Base-by-base conservation (phyloP, 768 basidiomycete species). In the Macrolepiota dolichaula region DNA sequence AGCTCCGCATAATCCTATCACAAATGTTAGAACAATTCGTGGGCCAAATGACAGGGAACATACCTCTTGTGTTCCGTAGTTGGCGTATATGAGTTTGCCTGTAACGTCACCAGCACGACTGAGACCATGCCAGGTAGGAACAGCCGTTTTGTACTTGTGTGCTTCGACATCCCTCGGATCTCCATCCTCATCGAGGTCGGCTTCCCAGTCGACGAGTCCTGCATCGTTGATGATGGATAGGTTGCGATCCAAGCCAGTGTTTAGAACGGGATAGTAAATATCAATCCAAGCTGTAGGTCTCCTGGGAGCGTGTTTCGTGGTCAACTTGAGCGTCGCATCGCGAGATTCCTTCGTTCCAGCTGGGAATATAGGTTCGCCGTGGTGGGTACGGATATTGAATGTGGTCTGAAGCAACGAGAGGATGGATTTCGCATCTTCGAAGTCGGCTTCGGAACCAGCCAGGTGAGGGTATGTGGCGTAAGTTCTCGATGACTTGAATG, bases 61-160 rank as follows among this genome's bases (percentile, higher is more conserved):
- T 84, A 81, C 73, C 89, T 88, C 4, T 77, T 77, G 2, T 2
- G 29, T 49, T 37, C 94, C 93, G 63, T 93, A 94, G 63, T 92
- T 88, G 1, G 84, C 95, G 65, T 92, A 96, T 17, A 96, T 77
- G 13, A 83, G 73, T 62, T 83, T 77, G 4, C 91, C 91, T 35
- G 80, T 77, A 17, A 84, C 94, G 62, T 88, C 85, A 1, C 96
- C 96, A 49, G 83, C 85, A 50, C 81, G 81, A 66, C 90, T 92
- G 12, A 92, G 74, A 3, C 93, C 95, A 72, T 96, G 94, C 85
- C 91, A 98, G n/a, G 89, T 74, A 0, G 90, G 86, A 13, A 95
- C 81, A 22, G 83, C 77, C 60, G 88, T 78, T 55, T 79, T 81
- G 65, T 89, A 87, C 62, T 84, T 80, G 58, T 81, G 78, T 4